Base-by-base conservation (phyloP, 805 yeast species). In the Wickerhamiella occidentalis region DNA sequence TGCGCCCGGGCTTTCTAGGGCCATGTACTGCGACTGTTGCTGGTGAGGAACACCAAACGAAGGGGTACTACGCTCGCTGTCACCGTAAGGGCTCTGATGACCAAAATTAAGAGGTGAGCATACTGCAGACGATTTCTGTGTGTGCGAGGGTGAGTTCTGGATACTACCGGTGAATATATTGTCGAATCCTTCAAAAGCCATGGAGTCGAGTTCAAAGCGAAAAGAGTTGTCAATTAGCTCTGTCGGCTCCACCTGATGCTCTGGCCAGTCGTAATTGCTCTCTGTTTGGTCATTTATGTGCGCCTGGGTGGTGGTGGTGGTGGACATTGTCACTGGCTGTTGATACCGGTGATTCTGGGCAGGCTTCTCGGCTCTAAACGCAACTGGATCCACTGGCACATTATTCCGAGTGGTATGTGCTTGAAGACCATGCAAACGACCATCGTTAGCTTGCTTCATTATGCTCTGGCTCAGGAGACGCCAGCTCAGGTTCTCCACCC, bases 401-500 rank as follows among this genome's bases (percentile, higher is more conserved):
- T 30, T n/a, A n/a, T n/a, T n/a, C n/a, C n/a, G n/a, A n/a, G n/a
- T n/a, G n/a, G n/a, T n/a, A n/a, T 29, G 35, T 29, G 35, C 15
- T n/a, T 18, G 13, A 3, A 23, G 19, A 7, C 44, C 30, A 9
- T 25, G 33, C 7, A 23, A 25, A 6, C 25, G 23, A 6, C 22
- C 23, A 21, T 22, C 30, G 11, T 18, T 21, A 9, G 25, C 19
- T 23, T 15, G 29, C 21, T 22, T 22, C 29, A 40, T 22, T 21
- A 40, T 17, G 26, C 33, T 19, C 22, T 38, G 33, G 41, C 48
- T 44, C 88, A 86, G 81, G 77, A 86, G 74, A 52, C 96, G 68
- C 95, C 95, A 86, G 8, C 94, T 79, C 49, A 86, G 64, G 61
- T 87, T 87, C 59, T 83, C 85, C 79, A 87, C 82, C 46, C 96